Conservation (phyloP, 441 rosid species). For the Populus trichocarpa region DNA sequence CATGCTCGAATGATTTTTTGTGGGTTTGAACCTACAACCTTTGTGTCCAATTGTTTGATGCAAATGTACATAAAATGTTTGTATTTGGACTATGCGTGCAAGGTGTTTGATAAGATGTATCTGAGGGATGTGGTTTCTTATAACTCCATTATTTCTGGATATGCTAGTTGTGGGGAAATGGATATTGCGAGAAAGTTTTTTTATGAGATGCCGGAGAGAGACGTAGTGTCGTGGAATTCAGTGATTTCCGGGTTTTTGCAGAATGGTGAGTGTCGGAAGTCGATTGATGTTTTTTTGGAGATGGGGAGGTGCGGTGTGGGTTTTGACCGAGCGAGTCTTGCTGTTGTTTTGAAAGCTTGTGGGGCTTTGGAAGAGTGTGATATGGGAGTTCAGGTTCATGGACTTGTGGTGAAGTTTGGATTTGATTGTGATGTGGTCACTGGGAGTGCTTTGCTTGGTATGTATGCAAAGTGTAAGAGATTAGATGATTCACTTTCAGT, state of each 20-base stretch:
- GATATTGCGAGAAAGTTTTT: conserved; percentile 44
- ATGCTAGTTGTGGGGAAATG: conserved; percentile 49
- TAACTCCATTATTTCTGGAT: conserved; percentile 62
- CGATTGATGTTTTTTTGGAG: conserved; percentile 46
- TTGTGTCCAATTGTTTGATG: conserved; percentile 63
- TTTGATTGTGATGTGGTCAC: conserved; percentile 59
- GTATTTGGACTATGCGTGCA: conserved; percentile 39
- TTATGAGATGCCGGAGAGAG: conserved; percentile 53
- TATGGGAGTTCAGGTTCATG: conserved; percentile 72
- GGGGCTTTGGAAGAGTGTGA: conserved; percentile 37
- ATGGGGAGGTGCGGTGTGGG: conserved; percentile 47
- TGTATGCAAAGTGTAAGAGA: conserved; percentile 81
- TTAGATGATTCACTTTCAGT: conserved; percentile 49
- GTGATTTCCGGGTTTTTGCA: conserved; percentile 71
- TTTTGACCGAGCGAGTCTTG: conserved; percentile 56
- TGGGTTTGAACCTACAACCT: conserved; percentile 65
- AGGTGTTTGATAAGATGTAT: conserved; percentile 63
- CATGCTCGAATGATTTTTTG: conserved; percentile 65
- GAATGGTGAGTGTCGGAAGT: conserved; percentile 42
- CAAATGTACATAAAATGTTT: conserved; percentile 51
- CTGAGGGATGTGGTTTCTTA: conserved; percentile 65
- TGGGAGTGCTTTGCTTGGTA: conserved; percentile 77
- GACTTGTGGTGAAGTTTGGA: conserved; percentile 47
- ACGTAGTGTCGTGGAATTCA: conserved; percentile 85
- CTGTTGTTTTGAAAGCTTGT: conserved; percentile 58